A percentile compares a stretch with the other conserved stretches of the same genome.
Evolutionary conservation across 2,329 filamentous ascomycete species (phyloP).

Genomic region (Mycosphaerella sp.): DNA sequence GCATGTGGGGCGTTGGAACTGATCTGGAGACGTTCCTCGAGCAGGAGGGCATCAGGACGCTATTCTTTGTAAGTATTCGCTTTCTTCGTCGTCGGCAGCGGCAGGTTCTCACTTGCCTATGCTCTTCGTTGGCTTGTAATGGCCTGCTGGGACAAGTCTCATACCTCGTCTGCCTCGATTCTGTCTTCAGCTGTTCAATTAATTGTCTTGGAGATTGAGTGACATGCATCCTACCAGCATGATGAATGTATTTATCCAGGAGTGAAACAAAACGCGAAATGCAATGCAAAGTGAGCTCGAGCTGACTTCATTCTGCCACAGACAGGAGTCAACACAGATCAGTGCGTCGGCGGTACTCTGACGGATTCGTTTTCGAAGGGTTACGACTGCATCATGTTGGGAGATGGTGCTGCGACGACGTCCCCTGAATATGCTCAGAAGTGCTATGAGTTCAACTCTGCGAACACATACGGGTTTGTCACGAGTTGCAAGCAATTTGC

Average conservation of each 20-base stretch:
- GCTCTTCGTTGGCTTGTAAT: neutral
- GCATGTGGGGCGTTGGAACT: constrained; percentile 46
- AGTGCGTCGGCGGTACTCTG: constrained; percentile 53
- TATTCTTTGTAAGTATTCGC: constrained; percentile 42
- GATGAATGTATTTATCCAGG: neutral
- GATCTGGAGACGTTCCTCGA: constrained; percentile 41
- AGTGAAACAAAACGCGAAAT: neutral
- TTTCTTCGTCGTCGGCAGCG: neutral
- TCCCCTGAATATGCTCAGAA: constrained; percentile 38
- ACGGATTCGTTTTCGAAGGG: constrained; percentile 51
- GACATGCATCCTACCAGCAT: neutral
- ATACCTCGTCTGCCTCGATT: neutral
- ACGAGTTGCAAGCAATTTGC: constrained; percentile 28
- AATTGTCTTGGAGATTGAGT: neutral
- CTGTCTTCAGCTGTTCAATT: neutral
- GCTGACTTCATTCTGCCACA: neutral
- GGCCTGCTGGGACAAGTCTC: no score
- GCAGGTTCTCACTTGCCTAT: neutral
- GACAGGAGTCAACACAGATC: constrained; percentile 55
- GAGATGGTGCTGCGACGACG: constrained; percentile 50
- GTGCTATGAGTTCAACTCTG: constrained; percentile 33
- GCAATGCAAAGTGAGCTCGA: neutral
- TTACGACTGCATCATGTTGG: constrained; percentile 49
- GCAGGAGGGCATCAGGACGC: constrained; percentile 39
- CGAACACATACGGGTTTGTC: constrained; percentile 32